Evolutionary conservation across 2,329 filamentous ascomycete genomes (phyloP).

Genomic region (Ceratocystis harringtonii): DNA sequence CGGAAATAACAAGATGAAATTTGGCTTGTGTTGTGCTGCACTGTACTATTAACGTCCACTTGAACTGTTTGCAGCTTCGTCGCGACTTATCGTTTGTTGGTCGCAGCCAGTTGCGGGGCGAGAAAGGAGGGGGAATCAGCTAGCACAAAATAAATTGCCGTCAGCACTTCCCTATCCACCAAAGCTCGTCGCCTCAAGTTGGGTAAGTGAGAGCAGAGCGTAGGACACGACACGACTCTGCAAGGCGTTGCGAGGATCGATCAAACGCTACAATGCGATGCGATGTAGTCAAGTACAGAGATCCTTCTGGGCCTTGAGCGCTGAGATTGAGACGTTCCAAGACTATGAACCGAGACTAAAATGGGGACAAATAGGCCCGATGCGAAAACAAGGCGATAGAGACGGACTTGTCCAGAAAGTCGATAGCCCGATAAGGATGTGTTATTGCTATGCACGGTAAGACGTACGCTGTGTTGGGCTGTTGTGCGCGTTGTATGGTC

Average conservation of each 20-base stretch:
- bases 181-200: background rate
- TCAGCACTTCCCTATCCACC: no score
- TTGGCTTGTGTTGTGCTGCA: no score
- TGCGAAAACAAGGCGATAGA: constrained; percentile 8
- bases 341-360: background rate
- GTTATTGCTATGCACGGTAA: background rate
- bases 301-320: background rate
- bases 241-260: background rate
- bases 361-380: background rate
- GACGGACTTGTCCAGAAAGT: constrained; percentile 10
- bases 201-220: constrained; percentile 11
- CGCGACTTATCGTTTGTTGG: no score
- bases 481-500: no score
- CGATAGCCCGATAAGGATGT: background rate
- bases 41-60: no score
- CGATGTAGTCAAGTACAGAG: background rate
- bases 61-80: no score
- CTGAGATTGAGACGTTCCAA: background rate
- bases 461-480: no score
- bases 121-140: no score
- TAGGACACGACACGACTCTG: background rate
- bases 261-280: background rate
- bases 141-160: no score
- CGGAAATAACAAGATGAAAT: background rate
- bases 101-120: background rate